Conservation (phyloP, 2,329 filamentous ascomycete species). For the Sporothrix variecibatus region DNA sequence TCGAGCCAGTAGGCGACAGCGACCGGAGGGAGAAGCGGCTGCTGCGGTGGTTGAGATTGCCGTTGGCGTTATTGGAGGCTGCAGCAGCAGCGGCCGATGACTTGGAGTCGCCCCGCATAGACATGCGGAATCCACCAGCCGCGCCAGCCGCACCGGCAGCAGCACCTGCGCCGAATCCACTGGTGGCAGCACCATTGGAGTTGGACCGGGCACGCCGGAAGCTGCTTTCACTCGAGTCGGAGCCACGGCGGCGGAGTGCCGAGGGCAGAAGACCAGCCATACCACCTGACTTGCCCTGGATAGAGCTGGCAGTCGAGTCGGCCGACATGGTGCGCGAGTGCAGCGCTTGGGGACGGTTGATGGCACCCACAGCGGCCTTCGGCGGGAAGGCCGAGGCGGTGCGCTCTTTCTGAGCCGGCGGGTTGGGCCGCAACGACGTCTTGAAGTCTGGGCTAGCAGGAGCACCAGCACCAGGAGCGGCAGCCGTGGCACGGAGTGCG, state of each 20-base stretch:
- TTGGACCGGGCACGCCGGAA: conserved; percentile 61
- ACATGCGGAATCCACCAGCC: conserved; percentile 64
- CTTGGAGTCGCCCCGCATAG: conserved; percentile 61
- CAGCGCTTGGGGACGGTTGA: not conserved
- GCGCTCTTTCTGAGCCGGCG: conserved; percentile 2
- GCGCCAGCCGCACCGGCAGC: conserved; percentile 43
- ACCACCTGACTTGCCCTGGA: conserved; percentile 28
- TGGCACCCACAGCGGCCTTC: conserved; percentile 15
- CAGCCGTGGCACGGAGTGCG: not conserved
- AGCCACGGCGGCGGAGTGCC: conserved; percentile 54
- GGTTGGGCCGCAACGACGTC: not conserved
- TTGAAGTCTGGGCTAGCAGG: not conserved
- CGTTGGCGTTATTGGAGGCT: conserved; percentile 8
- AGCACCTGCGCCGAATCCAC: conserved; percentile 26
- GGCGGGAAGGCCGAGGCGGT: not conserved
- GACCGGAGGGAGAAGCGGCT: conserved; percentile 68
- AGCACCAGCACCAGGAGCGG: not conserved
- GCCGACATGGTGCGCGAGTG: conserved; percentile 40
- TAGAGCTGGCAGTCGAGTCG: conserved; percentile 30
- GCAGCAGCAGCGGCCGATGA: conserved; percentile 34
- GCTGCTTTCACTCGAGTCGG: conserved; percentile 75
- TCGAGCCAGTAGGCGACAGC: conserved; percentile 64
- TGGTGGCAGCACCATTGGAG: not conserved
- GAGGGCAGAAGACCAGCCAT: conserved; percentile 35
- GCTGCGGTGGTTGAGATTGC: conserved; percentile 26